These are phyloP conservation scores for Diaporthe caulivora DNA, from an alignment of 2,329 filamentous ascomycete genomes.

Conservation along the genomic window DNA sequence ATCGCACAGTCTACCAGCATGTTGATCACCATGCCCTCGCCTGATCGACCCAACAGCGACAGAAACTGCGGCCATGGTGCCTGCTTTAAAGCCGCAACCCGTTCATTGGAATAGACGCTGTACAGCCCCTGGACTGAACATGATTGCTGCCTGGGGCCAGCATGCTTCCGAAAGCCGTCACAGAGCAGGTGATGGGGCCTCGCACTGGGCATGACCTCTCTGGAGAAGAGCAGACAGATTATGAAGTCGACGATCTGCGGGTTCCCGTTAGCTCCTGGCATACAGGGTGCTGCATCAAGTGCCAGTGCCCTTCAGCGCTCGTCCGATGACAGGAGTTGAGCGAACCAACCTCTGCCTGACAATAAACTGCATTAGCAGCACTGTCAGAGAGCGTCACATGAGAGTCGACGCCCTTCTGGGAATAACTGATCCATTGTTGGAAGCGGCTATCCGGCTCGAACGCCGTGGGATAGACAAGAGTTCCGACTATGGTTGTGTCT, in stretches of 20 bases:
- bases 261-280: slow-evolving; percentile 20
- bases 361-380: slow-evolving; percentile 59
- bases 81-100: slow-evolving; percentile 76
- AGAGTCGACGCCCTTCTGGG: slow-evolving; percentile 72
- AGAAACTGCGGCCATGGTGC: slow-evolving; percentile 82
- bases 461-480: slow-evolving; percentile 48
- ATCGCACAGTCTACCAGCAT: slow-evolving; percentile 83
- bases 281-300: background rate
- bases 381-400: slow-evolving; percentile 65
- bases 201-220: slow-evolving; percentile 57
- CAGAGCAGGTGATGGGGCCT: slow-evolving; percentile 83
- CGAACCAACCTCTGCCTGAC: slow-evolving; percentile 73
- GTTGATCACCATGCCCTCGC: slow-evolving; percentile 82
- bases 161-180: slow-evolving; percentile 78
- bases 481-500: slow-evolving; percentile 77
- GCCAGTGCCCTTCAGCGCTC: background rate
- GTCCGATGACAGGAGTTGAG: background rate
- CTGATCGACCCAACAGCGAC: slow-evolving; percentile 78
- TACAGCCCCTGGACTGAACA: slow-evolving; percentile 73
- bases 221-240: slow-evolving; percentile 82
- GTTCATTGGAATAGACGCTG: slow-evolving; percentile 74
- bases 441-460: slow-evolving; percentile 55
- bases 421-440: slow-evolving; percentile 71
- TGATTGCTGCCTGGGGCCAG: slow-evolving; percentile 44
- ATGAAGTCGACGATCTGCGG: slow-evolving; percentile 81